Base-by-base conservation (phyloP, 2,329 filamentous ascomycete genomes). In the Microthyrium microscopicum region DNA sequence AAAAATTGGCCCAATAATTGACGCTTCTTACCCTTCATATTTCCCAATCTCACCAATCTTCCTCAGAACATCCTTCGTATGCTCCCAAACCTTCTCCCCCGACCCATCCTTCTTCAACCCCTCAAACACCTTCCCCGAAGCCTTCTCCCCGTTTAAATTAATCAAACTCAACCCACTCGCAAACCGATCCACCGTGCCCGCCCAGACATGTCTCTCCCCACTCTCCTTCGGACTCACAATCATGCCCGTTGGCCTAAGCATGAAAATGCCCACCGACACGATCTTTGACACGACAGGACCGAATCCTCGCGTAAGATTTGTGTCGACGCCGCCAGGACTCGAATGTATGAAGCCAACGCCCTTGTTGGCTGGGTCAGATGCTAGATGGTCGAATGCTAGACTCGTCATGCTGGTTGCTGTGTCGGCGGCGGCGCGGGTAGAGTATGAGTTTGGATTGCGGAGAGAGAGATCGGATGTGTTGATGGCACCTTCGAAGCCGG, bases 151-250 rank as follows among this genome's bases (percentile, higher is more conserved):
- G 44, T 20, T 46, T 40, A 6, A 34, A 31, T 3, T 41, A 19
- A n/a, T 43, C 36, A 27, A 48, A 44, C 5, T 38, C 42, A 34
- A 49, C 35, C 44, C 46, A 48, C 12, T 43, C 42, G 21, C 43
- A 36, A 45, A 53, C 8, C 31, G 27, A 13, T 41, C 40, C n/a
- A 42, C 46, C 7, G 50, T 52, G 25, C 46, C 36, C 19, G 44
- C 45, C 28, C 40, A 54, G 26, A 52, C 34, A 45, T 53, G 50
- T 22, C 51, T 41, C 42, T 53, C 48, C 5, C 51, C 50, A 31
- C 45, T 50, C 39, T 53, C 51, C 32, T 31, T 33, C 16, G 45
- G 35, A 22, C 36, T 36, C 13, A 52, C 45, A 17, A 39, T 38
- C 21, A 45, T 29, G n/a, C n/a, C n/a, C 8, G 8, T 35, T 3